A percentile compares a stretch with the other conserved stretches of the same genome.
These are phyloP conservation scores for Pythium grandisporangium DNA, from an alignment of 352 stramenopile genomes.

Conservation along the genomic window DNA sequence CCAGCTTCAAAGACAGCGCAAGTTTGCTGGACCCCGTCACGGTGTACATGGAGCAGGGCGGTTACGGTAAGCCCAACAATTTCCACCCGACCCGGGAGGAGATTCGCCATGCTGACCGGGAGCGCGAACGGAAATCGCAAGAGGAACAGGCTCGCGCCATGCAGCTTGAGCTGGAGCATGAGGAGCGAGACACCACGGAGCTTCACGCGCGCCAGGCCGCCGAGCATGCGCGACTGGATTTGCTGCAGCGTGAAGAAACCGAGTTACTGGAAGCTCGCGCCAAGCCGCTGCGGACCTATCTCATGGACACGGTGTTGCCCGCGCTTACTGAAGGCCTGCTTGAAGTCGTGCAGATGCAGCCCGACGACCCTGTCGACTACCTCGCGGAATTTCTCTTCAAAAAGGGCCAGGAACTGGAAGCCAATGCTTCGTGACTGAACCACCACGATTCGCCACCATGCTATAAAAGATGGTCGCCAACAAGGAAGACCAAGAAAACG, in stretches of 20 bases:
- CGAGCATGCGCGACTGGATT: conserved; percentile 52
- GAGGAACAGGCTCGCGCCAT: conserved; percentile 28
- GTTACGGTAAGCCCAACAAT: conserved; percentile 50
- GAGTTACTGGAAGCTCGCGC: conserved; percentile 72
- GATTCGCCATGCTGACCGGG: conserved; percentile 28
- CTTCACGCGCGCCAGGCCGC: conserved; percentile 35
- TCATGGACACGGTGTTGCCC: conserved; percentile 81
- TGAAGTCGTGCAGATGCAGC: conserved; percentile 82
- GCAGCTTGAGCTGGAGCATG: conserved; percentile 30
- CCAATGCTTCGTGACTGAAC: too few species aligned
- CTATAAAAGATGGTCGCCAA: too few species aligned
- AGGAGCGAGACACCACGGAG: conserved; percentile 34
- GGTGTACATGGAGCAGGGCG: conserved; percentile 71
- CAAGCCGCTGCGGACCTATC: conserved; percentile 70
- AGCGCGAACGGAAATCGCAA: conserved; percentile 31
- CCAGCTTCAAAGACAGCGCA: conserved; percentile 28
- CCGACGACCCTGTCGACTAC: conserved; percentile 82
- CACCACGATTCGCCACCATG: too few species aligned
- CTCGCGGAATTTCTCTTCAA: conserved; percentile 83
- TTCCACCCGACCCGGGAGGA: conserved; percentile 78
- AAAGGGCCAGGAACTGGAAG: conserved; percentile 56
- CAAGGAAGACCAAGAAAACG: too few species aligned
- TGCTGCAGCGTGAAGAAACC: conserved; percentile 70
- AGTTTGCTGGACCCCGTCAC: conserved; percentile 36
- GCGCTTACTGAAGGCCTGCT: conserved; percentile 80